Base-by-base conservation (phyloP, 106 monocot species). In the Amphibolis antarctica region DNA sequence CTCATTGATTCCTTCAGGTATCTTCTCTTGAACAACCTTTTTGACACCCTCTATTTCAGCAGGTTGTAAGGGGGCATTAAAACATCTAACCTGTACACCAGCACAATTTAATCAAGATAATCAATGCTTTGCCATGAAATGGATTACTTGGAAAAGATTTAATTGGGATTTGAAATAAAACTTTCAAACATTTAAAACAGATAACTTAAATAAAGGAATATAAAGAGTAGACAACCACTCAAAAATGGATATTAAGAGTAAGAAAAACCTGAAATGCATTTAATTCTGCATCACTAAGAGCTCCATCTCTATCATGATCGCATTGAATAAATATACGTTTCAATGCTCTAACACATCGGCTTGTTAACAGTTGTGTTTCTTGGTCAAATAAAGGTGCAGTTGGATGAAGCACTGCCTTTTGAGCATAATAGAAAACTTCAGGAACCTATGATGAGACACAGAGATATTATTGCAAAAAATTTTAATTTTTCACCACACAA, bases 251-350 rank as follows among this genome's bases (percentile, higher is more conserved):
- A 21, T 0, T 10, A 61, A 23, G 42, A 64, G 9, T 14, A 63
- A 46, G 15, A 28, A 28, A 43, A 13, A 96, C 96, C 96, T 96
- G 96, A 60, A 90, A 90, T 18, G 86, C 86, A 75, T 96, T 96
- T 28, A 96, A 71, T 70, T 90, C 96, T 2, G 78, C 69, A 70
- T 96, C 84, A 68, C 80, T 96, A 12, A 96, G 80, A 59, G 90
- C 82, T 53, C 96, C 96, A 80, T 90, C 96, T 74, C 72, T 79
- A 60, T 96, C 90, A 28, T 80, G 70, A 55, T 96, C 96, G 62
- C 96, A 96, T 1, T 90, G 69, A 74, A 90, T 96, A 61, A 96
- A 96, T 48, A 96, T 87, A n/a, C 96, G 66, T 53, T 96, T 96
- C 75, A 90, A 81, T 67, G 86, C 96, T 55, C 79, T 84, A n/a